A percentile compares a stretch with the other conserved stretches of the same genome.
Conservation (phyloP, 2,329 filamentous ascomycete genomes). For the Hypocrella siamensis region DNA sequence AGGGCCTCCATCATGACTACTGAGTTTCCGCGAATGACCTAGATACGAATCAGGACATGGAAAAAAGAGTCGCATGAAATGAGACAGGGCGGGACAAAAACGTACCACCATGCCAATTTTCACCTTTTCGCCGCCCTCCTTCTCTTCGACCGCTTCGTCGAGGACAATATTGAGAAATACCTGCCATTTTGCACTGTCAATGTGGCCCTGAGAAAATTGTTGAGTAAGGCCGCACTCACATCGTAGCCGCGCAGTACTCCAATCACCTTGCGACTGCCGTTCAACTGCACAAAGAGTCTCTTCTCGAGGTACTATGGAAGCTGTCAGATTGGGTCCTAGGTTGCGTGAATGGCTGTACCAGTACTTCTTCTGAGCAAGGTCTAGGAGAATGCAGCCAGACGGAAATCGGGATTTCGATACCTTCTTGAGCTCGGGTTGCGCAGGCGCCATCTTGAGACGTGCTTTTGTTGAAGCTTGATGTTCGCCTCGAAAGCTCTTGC, state of each 20-base stretch:
- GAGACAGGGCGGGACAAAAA: too few species aligned
- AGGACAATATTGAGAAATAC: slow-evolving; percentile 97
- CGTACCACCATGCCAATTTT: slow-evolving; percentile 83
- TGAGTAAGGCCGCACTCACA: slow-evolving; percentile 39
- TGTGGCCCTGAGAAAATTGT: not conserved
- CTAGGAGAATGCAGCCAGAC: too few species aligned
- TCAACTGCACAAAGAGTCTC: slow-evolving; percentile 91
- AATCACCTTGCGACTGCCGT: slow-evolving; percentile 94
- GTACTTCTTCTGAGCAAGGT: too few species aligned
- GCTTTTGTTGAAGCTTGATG: too few species aligned
- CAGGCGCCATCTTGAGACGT: slow-evolving; percentile 79
- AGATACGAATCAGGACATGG: slow-evolving; percentile 13
- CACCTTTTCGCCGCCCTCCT: slow-evolving; percentile 77
- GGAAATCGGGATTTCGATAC: slow-evolving; percentile 26
- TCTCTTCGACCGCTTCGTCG: slow-evolving; percentile 93
- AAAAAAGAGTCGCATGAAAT: too few species aligned
- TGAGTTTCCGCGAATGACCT: slow-evolving; percentile 95
- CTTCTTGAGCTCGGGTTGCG: slow-evolving; percentile 98
- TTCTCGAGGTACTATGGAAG: slow-evolving; percentile 85
- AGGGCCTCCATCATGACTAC: slow-evolving; percentile 93
- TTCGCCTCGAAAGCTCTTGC: too few species aligned
- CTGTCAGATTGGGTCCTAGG: slow-evolving; percentile 8
- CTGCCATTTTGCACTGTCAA: slow-evolving; percentile 30
- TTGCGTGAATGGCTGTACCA: too few species aligned
- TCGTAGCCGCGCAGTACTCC: slow-evolving; percentile 91